Evolutionary conservation across 208 protist species (phyloP).

Genomic region (Leishmania mexicana): DNA sequence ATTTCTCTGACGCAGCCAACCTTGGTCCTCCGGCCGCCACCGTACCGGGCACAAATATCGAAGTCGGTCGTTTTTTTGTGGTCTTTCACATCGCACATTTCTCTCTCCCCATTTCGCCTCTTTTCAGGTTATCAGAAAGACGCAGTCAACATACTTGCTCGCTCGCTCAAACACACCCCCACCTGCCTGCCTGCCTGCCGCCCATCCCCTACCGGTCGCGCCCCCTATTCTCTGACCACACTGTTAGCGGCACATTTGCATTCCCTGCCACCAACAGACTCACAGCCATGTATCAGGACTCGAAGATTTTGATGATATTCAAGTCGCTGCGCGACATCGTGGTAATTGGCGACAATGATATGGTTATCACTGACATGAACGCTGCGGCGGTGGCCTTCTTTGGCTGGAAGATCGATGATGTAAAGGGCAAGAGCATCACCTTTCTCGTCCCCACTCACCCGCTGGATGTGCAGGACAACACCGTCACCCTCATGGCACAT

Average conservation of each 20-base stretch:
- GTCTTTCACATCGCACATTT: neutral
- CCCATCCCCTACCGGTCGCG: neutral
- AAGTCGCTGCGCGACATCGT: slow-evolving; percentile 89
- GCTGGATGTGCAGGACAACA: slow-evolving; percentile 81
- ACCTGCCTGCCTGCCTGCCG: neutral
- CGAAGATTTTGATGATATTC: slow-evolving; percentile 88
- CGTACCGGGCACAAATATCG: neutral
- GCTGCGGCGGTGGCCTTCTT: slow-evolving; percentile 73
- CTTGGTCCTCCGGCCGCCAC: neutral
- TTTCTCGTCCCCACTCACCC: slow-evolving; percentile 89
- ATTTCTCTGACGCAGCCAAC: neutral
- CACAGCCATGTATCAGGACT: slow-evolving; percentile 62
- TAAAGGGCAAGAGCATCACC: slow-evolving; percentile 88
- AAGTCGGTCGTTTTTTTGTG: neutral
- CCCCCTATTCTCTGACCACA: neutral
- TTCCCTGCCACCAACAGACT: neutral
- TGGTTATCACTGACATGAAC: slow-evolving; percentile 92
- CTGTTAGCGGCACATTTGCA: neutral
- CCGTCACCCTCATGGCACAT: slow-evolving; percentile 73
- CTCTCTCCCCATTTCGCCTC: neutral
- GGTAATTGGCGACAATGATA: slow-evolving; percentile 90
- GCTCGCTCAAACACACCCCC: neutral
- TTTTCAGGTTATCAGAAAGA: too few species aligned
- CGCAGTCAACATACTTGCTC: neutral
- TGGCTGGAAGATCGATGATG: slow-evolving; percentile 68